A percentile compares a stretch with the other conserved stretches of the same genome.
These are phyloP conservation scores for Phoma sp. DNA, from an alignment of 2,329 filamentous ascomycete species.

Conservation along the genomic window DNA sequence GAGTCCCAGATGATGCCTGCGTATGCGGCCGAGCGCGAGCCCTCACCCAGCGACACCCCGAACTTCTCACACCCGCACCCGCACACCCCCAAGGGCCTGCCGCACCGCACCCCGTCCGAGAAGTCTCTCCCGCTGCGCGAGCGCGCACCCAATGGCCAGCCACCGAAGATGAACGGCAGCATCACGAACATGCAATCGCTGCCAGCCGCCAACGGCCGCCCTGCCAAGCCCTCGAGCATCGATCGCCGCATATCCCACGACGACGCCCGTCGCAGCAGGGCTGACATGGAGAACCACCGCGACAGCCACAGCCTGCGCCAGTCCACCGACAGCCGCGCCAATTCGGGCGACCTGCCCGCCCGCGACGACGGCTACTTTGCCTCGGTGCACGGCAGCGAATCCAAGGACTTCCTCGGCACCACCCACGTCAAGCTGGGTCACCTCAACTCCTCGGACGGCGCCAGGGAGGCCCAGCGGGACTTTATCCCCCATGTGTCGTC, in stretches of 20 bases:
- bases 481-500: constrained; percentile 29
- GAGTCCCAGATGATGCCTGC: constrained; percentile 57
- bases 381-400: constrained; percentile 43
- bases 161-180: constrained; percentile 40
- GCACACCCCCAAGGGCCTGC: constrained; percentile 42
- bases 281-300: constrained; percentile 5
- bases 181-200: constrained; percentile 18
- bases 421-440: constrained; percentile 47
- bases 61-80: constrained; percentile 26
- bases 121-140: constrained; percentile 28
- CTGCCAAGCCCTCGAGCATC: constrained; percentile 34
- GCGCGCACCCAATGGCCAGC: constrained; percentile 32
- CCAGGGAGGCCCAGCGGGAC: constrained; percentile 40
- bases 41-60: constrained; percentile 31
- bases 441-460: constrained; percentile 31
- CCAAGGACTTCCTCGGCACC: constrained; percentile 43
- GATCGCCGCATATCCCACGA: constrained; percentile 44
- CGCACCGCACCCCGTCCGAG: constrained; percentile 36
- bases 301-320: constrained; percentile 28
- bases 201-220: constrained; percentile 42
- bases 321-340: constrained; percentile 31
- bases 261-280: constrained; percentile 29
- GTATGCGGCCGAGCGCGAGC: constrained; percentile 51
- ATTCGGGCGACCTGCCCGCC: constrained; percentile 34
- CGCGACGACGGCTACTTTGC: constrained; percentile 57